phyloP scores from a whole-genome alignment of 371 early-diverging fungal genomes.

The Mortierella sp. region DNA sequence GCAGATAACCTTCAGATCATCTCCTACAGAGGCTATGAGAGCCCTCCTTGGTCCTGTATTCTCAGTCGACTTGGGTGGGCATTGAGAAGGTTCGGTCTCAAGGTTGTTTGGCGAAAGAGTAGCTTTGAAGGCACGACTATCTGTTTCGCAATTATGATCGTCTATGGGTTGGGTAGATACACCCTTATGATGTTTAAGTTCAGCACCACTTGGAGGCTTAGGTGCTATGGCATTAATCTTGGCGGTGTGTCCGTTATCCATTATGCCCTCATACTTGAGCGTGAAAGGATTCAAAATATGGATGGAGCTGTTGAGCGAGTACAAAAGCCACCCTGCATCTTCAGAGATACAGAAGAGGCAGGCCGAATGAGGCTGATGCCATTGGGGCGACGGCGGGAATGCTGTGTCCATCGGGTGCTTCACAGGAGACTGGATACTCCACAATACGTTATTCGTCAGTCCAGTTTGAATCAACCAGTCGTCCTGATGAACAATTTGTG shows the following conservation, averaged over 20 bases:
- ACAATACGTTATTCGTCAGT: background rate
- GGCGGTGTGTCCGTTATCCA: conserved; percentile 15
- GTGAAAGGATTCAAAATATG: conserved; percentile 52
- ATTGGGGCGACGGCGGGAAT: conserved; percentile 51
- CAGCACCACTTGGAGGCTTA: background rate
- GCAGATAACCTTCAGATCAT: conserved; percentile 33
- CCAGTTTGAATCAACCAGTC: background rate
- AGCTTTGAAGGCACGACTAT: background rate
- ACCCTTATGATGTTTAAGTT: background rate
- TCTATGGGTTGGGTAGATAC: background rate
- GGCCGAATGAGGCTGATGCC: conserved; percentile 50
- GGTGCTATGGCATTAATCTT: conserved; percentile 37
- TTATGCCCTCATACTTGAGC: conserved; percentile 31
- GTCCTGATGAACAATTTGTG: background rate
- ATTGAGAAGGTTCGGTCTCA: background rate
- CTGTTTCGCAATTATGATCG: background rate
- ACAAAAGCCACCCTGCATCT: conserved; percentile 41
- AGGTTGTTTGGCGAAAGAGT: background rate
- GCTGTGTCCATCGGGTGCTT: conserved; percentile 16
- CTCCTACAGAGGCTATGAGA: conserved; percentile 40
- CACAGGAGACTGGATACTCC: background rate
- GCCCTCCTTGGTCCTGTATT: background rate
- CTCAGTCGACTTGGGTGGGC: background rate
- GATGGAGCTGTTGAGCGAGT: conserved; percentile 43
- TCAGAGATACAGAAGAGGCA: conserved; percentile 28